phyloP scores from a whole-genome alignment of 2,329 filamentous ascomycete genomes.

The Rugonectria rugulosa region DNA sequence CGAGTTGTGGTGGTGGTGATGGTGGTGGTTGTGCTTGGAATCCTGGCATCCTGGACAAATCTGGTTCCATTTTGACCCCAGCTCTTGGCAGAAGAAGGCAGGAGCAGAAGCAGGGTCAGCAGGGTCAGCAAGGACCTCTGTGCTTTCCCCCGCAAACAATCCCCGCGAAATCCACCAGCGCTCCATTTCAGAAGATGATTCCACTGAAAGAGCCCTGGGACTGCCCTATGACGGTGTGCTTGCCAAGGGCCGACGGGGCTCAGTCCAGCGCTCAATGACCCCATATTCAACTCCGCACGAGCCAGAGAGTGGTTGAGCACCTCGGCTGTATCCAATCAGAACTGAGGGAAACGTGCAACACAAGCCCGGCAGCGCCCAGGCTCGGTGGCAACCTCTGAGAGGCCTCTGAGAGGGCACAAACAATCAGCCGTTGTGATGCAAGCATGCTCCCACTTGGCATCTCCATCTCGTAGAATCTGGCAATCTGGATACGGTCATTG shows the following conservation, averaged over 20 bases:
- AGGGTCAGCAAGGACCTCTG: slow-evolving; percentile 10
- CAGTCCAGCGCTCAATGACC: slow-evolving; percentile 22
- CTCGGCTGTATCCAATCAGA: slow-evolving; percentile 14
- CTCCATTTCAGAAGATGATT: slow-evolving; percentile 1
- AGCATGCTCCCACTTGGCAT: slow-evolving; percentile 18
- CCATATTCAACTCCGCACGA: slow-evolving; percentile 14
- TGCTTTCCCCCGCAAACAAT: not conserved
- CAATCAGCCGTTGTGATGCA: slow-evolving; percentile 17
- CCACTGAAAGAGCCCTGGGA: slow-evolving; percentile 2
- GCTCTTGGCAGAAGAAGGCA: not conserved
- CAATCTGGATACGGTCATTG: slow-evolving; percentile 16
- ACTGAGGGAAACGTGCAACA: not conserved
- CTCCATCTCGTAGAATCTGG: slow-evolving; percentile 9
- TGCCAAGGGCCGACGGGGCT: slow-evolving; percentile 32
- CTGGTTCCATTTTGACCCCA: slow-evolving; percentile 21
- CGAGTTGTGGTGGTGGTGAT: not conserved
- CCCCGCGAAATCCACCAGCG: slow-evolving; percentile 4
- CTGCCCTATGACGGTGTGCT: slow-evolving; percentile 2
- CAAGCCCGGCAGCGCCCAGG: slow-evolving; percentile 4
- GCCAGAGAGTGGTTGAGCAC: slow-evolving; percentile 3
- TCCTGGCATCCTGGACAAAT: no score
- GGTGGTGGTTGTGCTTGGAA: not conserved
- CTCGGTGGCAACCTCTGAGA: not conserved
- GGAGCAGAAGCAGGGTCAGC: not conserved
- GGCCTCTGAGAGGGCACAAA: no score